These are phyloP conservation scores for Lachancea kluyveri DNA, from an alignment of 805 yeast genomes.

Conservation along the genomic window DNA sequence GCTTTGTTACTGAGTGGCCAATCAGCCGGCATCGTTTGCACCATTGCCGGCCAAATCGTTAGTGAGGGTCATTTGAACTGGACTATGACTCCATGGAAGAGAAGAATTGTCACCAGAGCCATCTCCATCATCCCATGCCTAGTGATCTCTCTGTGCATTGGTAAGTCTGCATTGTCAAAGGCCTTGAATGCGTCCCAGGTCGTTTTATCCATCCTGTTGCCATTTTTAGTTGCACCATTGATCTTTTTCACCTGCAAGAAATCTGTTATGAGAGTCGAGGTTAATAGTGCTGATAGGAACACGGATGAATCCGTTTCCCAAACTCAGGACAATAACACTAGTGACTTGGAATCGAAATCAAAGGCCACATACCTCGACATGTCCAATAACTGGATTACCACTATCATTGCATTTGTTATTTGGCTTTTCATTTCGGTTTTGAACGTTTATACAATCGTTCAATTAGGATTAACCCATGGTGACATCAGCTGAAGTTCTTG, in stretches of 20 bases:
- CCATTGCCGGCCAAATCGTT: constrained; percentile 89
- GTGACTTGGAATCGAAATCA: constrained; percentile 12
- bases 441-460: constrained; percentile 58
- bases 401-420: constrained; percentile 44
- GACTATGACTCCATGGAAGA: constrained; percentile 72
- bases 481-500: constrained; percentile 12
- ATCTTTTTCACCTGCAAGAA: constrained; percentile 72
- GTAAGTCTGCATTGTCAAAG: constrained; percentile 60
- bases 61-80: constrained; percentile 86
- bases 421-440: constrained; percentile 71
- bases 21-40: constrained; percentile 88
- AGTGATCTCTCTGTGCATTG: constrained; percentile 62
- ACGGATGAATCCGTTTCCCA: constrained; percentile 7
- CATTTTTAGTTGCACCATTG: constrained; percentile 80
- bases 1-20: constrained; percentile 84
- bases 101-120: constrained; percentile 70
- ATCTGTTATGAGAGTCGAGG: constrained; percentile 57
- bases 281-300: constrained; percentile 15
- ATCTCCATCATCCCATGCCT: constrained; percentile 81
- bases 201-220: constrained; percentile 71
- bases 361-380: constrained; percentile 37
- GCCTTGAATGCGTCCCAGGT: constrained; percentile 87
- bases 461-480: constrained; percentile 29
- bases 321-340: constrained; percentile 12
- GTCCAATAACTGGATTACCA: constrained; percentile 58